phyloP scores from a whole-genome alignment of 106 monocot genomes.

The Platanthera guangdongensis region DNA sequence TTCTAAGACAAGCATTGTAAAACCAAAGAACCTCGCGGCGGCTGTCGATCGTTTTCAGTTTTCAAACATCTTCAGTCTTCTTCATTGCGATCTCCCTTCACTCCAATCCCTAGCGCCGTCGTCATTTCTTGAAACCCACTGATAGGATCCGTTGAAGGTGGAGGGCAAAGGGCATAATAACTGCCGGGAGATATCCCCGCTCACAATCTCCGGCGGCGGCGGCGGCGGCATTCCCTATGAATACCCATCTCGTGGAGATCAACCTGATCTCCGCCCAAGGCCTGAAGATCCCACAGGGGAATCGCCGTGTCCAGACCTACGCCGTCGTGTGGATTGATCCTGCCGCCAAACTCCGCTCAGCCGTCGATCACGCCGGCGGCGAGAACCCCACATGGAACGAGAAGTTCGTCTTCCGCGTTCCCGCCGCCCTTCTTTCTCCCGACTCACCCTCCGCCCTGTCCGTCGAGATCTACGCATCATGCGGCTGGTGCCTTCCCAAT shows the following conservation, averaged over 20 bases:
- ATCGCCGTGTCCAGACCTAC: conserved; percentile 33
- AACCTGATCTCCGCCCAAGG: conserved; percentile 65
- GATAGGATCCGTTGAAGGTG: too few relatives aligned
- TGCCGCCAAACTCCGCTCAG: conserved; percentile 43
- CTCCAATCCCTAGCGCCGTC: not conserved
- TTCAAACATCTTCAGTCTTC: not conserved
- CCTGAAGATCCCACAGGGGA: conserved; percentile 29
- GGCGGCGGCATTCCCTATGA: not conserved
- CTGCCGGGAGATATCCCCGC: not conserved
- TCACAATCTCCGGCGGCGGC: not conserved
- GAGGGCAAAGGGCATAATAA: too few relatives aligned
- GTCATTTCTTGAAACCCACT: not conserved
- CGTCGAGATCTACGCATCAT: conserved; percentile 25
- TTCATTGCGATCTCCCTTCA: not conserved
- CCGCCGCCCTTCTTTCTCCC: conserved; percentile 3
- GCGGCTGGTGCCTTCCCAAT: conserved; percentile 28
- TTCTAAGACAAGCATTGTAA: too few relatives aligned
- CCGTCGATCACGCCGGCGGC: conserved; percentile 38
- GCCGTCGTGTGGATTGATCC: conserved; percentile 57
- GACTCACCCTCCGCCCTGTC: conserved; percentile 18
- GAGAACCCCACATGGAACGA: conserved; percentile 65
- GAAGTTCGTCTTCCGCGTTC: conserved; percentile 22
- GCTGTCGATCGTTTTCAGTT: too few relatives aligned
- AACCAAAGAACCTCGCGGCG: not conserved
- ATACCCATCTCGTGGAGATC: conserved; percentile 38